Percentiles rank a stretch among this genome's conserved stretches.
phyloP scores from a whole-genome alignment of 2,329 filamentous ascomycete species.

The Didymella arachidicola region DNA sequence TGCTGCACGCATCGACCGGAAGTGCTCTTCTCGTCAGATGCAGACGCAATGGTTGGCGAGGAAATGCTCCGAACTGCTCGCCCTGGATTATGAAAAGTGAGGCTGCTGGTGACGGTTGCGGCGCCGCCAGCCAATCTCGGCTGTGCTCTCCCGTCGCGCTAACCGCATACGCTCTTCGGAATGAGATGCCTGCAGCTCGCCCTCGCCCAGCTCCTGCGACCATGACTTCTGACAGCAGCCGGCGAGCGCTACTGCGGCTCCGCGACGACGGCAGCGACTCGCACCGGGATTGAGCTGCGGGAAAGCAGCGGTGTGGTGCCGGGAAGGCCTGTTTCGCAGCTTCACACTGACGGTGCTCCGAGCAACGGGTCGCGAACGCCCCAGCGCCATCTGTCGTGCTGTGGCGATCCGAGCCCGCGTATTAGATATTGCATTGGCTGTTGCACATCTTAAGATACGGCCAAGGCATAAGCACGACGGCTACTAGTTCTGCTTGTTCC shows the following conservation, averaged over 20 bases:
- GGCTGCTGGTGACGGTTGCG: conserved; percentile 38
- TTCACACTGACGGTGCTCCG: conserved; percentile 34
- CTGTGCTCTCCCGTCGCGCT: conserved; percentile 15
- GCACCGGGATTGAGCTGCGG: conserved; percentile 24
- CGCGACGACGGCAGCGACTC: conserved; percentile 23
- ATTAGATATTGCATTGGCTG: conserved; percentile 34
- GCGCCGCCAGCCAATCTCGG: conserved; percentile 37
- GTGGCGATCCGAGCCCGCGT: conserved; percentile 39
- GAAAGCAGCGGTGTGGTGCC: conserved; percentile 41
- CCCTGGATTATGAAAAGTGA: conserved; percentile 44
- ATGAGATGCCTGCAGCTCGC: conserved; percentile 30
- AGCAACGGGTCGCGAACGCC: conserved; percentile 29
- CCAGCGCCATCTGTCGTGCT: conserved; percentile 30
- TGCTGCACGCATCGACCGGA: conserved; percentile 21
- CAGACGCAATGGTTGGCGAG: conserved; percentile 21
- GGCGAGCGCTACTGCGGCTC: conserved; percentile 35
- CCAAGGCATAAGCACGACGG: conserved; percentile 31
- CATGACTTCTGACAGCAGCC: conserved; percentile 32
- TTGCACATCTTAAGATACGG: conserved; percentile 36
- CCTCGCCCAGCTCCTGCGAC: conserved; percentile 26
- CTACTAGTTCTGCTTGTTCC: conserved; percentile 38
- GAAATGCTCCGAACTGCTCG: conserved; percentile 30
- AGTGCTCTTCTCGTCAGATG: conserved; percentile 20
- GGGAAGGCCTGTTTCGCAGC: conserved; percentile 40
- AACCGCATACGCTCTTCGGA: conserved; percentile 27